A percentile compares a stretch with the other conserved stretches of the same genome.
Evolutionary conservation across 108 stramenopile genomes (phyloP).

Genomic region (Aurantiochytrium sp.): DNA sequence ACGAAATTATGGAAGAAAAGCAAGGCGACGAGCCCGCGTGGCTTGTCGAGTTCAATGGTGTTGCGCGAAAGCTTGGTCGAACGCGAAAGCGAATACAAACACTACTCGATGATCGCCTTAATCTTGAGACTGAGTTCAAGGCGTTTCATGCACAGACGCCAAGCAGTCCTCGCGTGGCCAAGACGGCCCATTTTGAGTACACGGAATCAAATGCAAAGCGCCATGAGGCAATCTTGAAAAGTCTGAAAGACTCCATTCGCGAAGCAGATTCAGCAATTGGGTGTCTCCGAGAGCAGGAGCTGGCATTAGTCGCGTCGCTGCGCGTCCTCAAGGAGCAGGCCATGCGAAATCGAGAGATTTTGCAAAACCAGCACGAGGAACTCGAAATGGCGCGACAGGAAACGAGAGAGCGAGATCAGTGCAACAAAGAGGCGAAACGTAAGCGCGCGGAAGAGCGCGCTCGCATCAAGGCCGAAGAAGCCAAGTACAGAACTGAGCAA

Average conservation of each 20-base stretch:
- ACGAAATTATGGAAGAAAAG: neutral
- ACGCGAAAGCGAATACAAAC: neutral
- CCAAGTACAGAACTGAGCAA: neutral
- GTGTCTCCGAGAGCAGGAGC: neutral
- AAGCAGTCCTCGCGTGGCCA: neutral
- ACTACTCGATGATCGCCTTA: no score
- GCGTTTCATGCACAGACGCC: neutral
- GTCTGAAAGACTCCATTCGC: neutral
- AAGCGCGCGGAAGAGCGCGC: neutral
- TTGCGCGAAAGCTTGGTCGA: neutral
- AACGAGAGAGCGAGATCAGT: neutral
- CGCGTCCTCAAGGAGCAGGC: neutral
- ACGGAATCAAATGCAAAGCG: neutral
- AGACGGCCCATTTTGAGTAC: neutral
- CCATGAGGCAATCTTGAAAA: neutral
- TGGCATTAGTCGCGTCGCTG: neutral
- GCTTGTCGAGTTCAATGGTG: neutral
- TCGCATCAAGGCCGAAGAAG: neutral
- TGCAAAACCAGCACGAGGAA: neutral
- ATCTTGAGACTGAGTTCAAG: neutral
- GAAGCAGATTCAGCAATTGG: neutral
- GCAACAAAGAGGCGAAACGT: neutral
- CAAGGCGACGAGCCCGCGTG: neutral
- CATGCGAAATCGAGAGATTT: neutral
- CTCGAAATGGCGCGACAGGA: neutral